Conservation (phyloP, 169 alveolate genomes). For the Eimeria mitis region DNA sequence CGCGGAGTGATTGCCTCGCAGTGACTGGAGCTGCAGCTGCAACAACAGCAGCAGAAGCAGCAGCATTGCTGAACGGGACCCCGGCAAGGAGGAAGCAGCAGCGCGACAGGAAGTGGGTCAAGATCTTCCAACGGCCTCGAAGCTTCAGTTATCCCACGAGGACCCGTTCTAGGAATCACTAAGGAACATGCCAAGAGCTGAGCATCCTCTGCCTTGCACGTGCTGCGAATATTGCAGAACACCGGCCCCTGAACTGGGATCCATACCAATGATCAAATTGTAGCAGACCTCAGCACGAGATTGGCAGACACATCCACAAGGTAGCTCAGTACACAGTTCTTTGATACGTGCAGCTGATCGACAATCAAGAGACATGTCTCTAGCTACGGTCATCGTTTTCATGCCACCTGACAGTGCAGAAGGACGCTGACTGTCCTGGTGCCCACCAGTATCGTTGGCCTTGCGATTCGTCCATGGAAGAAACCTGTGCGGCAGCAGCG, state of each 20-base stretch:
- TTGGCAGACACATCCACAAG: background rate
- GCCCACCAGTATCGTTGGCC: conserved; percentile 55
- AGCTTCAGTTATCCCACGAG: background rate
- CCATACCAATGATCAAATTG: background rate
- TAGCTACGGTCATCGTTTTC: background rate
- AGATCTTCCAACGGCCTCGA: conserved; percentile 28
- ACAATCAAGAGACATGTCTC: background rate
- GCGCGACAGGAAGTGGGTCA: conserved; percentile 60
- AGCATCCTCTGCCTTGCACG: conserved; percentile 71
- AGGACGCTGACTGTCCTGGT: background rate
- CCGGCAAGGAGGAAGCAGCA: conserved; percentile 53
- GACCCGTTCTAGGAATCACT: conserved; percentile 16
- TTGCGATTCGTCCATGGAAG: conserved; percentile 47
- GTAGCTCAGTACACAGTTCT: background rate
- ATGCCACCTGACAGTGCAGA: background rate
- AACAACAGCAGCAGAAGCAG: conserved; percentile 75
- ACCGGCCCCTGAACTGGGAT: background rate
- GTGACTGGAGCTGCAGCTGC: conserved; percentile 53
- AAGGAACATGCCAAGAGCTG: conserved; percentile 64
- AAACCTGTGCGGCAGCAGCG: conserved; percentile 44
- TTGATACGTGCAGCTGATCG: background rate
- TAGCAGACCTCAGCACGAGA: background rate
- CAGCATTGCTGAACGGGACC: conserved; percentile 45
- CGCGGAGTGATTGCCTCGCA: background rate
- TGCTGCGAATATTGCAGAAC: background rate